phyloP scores from a whole-genome alignment of 1,284 basidiomycete genomes.

The Apiotrichum mycotoxinovorans region DNA sequence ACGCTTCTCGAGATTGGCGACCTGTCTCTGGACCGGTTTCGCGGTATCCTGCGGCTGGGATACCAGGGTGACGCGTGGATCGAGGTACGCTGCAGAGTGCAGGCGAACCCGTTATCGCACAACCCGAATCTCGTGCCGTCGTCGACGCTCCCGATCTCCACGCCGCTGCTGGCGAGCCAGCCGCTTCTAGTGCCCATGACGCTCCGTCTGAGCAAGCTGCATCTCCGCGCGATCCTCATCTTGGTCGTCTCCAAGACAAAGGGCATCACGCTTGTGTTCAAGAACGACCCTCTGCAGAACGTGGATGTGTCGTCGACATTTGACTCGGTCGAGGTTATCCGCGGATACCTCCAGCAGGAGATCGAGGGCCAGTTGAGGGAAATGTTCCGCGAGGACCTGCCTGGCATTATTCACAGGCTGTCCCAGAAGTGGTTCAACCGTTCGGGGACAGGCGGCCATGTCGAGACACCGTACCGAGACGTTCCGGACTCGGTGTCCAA shows the following conservation, averaged over 20 bases:
- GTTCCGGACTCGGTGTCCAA: slow-evolving; percentile 27
- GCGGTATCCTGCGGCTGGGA: slow-evolving; percentile 93
- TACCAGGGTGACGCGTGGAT: slow-evolving; percentile 96
- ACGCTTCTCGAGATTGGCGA: slow-evolving; percentile 98
- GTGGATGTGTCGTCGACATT: slow-evolving; percentile 97
- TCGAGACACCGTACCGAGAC: slow-evolving; percentile 47
- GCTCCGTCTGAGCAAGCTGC: slow-evolving; percentile 89
- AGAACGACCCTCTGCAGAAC: slow-evolving; percentile 97
- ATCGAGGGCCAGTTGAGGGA: slow-evolving; percentile 96
- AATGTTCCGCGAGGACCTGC: slow-evolving; percentile 96
- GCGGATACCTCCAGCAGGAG: slow-evolving; percentile 92
- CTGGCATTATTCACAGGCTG: slow-evolving; percentile 92
- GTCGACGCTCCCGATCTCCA: slow-evolving; percentile 67
- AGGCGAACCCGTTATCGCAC: slow-evolving; percentile 52
- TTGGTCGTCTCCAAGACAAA: slow-evolving; percentile 95
- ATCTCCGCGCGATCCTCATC: slow-evolving; percentile 92
- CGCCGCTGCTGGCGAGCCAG: slow-evolving; percentile 82
- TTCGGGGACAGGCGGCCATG: slow-evolving; percentile 41
- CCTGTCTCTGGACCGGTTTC: slow-evolving; percentile 89
- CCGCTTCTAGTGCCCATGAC: slow-evolving; percentile 97
- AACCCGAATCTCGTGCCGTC: slow-evolving; percentile 84
- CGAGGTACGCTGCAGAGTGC: slow-evolving; percentile 92
- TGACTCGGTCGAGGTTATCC: slow-evolving; percentile 95
- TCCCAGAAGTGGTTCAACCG: slow-evolving; percentile 78
- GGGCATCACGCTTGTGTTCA: slow-evolving; percentile 98